Evolutionary conservation across 2,329 filamentous ascomycete genomes (phyloP), one percentile per base, ranked within the genome.

Genomic region (Penicillium sclerotiorum): DNA sequence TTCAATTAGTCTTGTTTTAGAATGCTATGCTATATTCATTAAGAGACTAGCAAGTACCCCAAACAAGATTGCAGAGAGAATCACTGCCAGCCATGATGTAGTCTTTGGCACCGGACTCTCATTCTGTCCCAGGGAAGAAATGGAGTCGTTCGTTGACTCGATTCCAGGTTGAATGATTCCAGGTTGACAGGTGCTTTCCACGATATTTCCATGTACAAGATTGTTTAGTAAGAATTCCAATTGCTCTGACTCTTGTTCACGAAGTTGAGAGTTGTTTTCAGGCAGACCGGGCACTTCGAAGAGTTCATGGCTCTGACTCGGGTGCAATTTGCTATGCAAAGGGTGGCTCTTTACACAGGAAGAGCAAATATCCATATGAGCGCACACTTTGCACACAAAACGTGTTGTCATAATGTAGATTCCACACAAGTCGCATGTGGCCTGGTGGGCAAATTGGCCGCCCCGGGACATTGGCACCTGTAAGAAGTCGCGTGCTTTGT

Each of bases 401-500:
- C 36, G 36, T 35, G 35, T 9, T 4, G 25, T 27, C 6, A 9
- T 7, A 13, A 50, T 41, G 15, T 5, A 4, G 2, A 1, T 5
- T 2, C 21, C 2, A 35, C 41, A 45, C 2, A 30, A 25, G 20
- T 20, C 20, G 21, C 36, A 50, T 11, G 9, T 21, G n/a, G n/a
- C 12, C 21, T 25, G 3, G 11, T 25, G 13, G 13, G 4, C 25
- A 23, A 36, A 12, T 15, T 3, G 32, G 7, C n/a, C 15, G 2
- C 36, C n/a, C 8, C 21, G 27, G 22, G 35, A 37, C 12, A 48
- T 9, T 12, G 20, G 20, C 32, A 36, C 8, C 28, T 37, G 38
- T 9, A 48, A 48, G 6, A 48, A 30, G 36, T 36, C n/a, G 30
- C 17, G 38, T 25, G 38, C 46, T 13, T 48, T 48, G 30, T 33